phyloP scores from a whole-genome alignment of 192 early-diverging fungal genomes.

The Backusella parvicylindrica region DNA sequence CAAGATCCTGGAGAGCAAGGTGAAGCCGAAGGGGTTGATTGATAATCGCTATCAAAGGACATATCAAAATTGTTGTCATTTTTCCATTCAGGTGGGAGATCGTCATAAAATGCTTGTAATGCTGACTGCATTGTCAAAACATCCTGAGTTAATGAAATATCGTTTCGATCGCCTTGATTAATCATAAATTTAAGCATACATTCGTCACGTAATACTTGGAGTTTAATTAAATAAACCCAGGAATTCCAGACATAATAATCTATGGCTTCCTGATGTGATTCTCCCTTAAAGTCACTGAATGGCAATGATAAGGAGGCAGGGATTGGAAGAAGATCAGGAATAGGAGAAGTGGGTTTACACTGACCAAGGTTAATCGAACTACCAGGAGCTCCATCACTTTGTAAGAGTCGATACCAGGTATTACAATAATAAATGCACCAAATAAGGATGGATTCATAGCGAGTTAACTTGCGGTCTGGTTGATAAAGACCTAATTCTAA shows the following conservation, averaged over 20 bases:
- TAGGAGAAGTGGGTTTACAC: slow-evolving; percentile 8
- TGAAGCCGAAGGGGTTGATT: background rate
- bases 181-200: slow-evolving; percentile 14
- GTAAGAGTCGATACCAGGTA: slow-evolving; percentile 30
- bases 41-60: background rate
- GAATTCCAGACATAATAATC: slow-evolving; percentile 23
- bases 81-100: slow-evolving; percentile 6
- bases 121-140: slow-evolving; percentile 7
- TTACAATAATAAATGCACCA: slow-evolving; percentile 36
- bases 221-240: slow-evolving; percentile 27
- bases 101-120: slow-evolving; percentile 1
- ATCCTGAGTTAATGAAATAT: slow-evolving; percentile 14
- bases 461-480: slow-evolving; percentile 9
- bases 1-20: slow-evolving; percentile 2
- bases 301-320: background rate
- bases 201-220: slow-evolving; percentile 29
- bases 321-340: slow-evolving; percentile 2
- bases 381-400: slow-evolving; percentile 11
- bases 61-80: background rate
- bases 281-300: background rate
- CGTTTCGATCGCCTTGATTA: background rate
- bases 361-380: background rate
- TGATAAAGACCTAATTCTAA: slow-evolving; percentile 32
- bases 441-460: slow-evolving; percentile 24
- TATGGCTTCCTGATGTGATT: background rate